Conservation (phyloP, 2,329 filamentous ascomycete genomes). For the Penicillium hordei region DNA sequence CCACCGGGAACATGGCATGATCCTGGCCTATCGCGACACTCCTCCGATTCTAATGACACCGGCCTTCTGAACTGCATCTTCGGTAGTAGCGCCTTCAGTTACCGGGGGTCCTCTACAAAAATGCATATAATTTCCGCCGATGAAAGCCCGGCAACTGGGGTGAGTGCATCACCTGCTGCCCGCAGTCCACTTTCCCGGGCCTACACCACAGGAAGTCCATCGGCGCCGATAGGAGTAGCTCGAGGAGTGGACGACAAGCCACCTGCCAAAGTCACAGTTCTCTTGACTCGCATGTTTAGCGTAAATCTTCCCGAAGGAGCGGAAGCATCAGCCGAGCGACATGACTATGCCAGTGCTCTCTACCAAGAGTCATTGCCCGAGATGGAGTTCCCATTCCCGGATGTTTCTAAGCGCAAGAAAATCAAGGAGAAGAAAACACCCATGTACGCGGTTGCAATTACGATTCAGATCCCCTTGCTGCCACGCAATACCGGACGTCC, state of each 20-base stretch:
- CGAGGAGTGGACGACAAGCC: conserved; percentile 38
- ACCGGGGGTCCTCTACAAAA: conserved; percentile 60
- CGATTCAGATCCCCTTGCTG: conserved; percentile 53
- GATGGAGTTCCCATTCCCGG: conserved; percentile 40
- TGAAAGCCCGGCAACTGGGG: conserved; percentile 30
- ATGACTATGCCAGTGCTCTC: conserved; percentile 34
- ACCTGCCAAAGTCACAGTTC: conserved; percentile 52
- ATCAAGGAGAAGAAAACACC: conserved; percentile 56
- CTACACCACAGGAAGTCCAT: conserved; percentile 39
- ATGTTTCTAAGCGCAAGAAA: conserved; percentile 45
- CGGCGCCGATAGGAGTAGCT: conserved; percentile 27
- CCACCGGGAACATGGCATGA: conserved; percentile 35
- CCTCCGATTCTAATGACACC: conserved; percentile 53
- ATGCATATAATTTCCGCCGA: conserved; percentile 56
- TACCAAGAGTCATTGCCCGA: conserved; percentile 37
- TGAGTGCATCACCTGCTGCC: conserved; percentile 29
- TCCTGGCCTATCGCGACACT: conserved; percentile 37
- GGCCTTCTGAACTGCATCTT: conserved; percentile 60
- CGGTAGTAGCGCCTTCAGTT: conserved; percentile 58
- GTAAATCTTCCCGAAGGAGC: conserved; percentile 53
- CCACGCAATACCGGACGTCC: conserved; percentile 36
- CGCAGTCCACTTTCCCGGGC: conserved; percentile 40
- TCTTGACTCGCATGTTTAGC: conserved; percentile 61
- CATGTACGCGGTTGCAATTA: conserved; percentile 60
- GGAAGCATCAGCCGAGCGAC: conserved; percentile 36